These are phyloP conservation scores for Gaeumannomyces tritici DNA, from an alignment of 2,329 filamentous ascomycete species.

Conservation along the genomic window DNA sequence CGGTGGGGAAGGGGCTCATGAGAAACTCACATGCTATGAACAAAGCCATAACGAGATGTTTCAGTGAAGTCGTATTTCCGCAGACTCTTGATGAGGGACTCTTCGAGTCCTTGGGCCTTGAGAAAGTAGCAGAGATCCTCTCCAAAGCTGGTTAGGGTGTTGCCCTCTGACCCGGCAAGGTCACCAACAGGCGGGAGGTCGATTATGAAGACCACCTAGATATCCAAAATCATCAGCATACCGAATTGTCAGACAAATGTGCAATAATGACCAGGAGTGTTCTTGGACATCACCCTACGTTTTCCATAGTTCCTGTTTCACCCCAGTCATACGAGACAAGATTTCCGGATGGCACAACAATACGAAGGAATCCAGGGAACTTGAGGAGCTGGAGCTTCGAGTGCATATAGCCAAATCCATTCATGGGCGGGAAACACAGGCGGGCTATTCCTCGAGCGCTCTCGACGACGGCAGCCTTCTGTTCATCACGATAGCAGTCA, in stretches of 20 bases:
- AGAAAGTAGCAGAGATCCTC: conserved; percentile 65
- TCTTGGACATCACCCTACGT: conserved; percentile 37
- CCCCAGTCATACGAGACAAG: conserved; percentile 84
- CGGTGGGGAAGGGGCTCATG: conserved; percentile 4
- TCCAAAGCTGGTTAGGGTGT: conserved; percentile 45
- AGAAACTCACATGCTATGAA: conserved; percentile 66
- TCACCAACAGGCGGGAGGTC: conserved; percentile 60
- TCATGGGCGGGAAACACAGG: conserved; percentile 78
- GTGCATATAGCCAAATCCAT: conserved; percentile 71
- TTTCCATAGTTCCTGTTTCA: conserved; percentile 75
- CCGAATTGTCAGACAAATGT: background rate
- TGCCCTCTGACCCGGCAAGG: conserved; percentile 12
- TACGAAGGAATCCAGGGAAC: conserved; percentile 59
- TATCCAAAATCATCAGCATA: background rate
- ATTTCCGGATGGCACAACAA: conserved; percentile 84
- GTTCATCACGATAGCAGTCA: background rate
- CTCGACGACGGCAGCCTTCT: conserved; percentile 39
- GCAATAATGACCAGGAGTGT: too few species aligned
- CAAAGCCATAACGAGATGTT: conserved; percentile 65
- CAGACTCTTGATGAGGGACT: conserved; percentile 57
- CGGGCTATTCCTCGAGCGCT: conserved; percentile 35
- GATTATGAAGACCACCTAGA: conserved; percentile 74
- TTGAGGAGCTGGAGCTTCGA: conserved; percentile 91
- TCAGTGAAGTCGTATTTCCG: conserved; percentile 71
- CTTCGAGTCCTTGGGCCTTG: conserved; percentile 52